phyloP scores from a whole-genome alignment of 768 basidiomycete species.

The Lentinula sp. region DNA sequence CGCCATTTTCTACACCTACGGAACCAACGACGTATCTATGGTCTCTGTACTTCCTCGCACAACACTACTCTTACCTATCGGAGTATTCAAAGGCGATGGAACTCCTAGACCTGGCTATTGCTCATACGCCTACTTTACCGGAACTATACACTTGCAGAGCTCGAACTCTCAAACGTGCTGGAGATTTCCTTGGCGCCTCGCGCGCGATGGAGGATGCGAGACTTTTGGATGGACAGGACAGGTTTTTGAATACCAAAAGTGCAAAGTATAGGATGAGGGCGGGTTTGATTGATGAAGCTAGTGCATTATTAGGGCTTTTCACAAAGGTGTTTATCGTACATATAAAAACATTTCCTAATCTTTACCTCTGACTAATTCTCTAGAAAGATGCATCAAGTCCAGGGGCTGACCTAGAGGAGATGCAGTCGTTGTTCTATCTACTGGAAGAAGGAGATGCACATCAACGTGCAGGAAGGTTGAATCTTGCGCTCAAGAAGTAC shows the following conservation, averaged over 20 bases:
- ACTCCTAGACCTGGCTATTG: slow-evolving; percentile 58
- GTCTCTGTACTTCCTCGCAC: slow-evolving; percentile 93
- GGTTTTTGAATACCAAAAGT: slow-evolving; percentile 90
- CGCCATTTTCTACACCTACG: slow-evolving; percentile 18
- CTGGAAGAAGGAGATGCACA: slow-evolving; percentile 77
- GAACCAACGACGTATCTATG: slow-evolving; percentile 87
- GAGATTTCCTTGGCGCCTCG: slow-evolving; percentile 75
- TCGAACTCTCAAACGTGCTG: slow-evolving; percentile 79
- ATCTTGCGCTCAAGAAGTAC: slow-evolving; percentile 83
- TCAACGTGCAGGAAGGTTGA: slow-evolving; percentile 54
- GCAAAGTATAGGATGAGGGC: slow-evolving; percentile 88
- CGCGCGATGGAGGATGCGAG: slow-evolving; percentile 75
- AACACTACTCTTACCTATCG: slow-evolving; percentile 72
- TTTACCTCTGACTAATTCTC: slow-evolving; percentile 1
- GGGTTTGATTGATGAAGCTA: slow-evolving; percentile 74
- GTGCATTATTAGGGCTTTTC: slow-evolving; percentile 72
- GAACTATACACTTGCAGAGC: slow-evolving; percentile 82
- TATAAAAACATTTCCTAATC: neutral
- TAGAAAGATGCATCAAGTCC: slow-evolving; percentile 84
- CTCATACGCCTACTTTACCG: slow-evolving; percentile 90
- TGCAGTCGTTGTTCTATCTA: slow-evolving; percentile 91
- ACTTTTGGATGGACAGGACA: slow-evolving; percentile 85
- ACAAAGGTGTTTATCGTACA: slow-evolving; percentile 62
- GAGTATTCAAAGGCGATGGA: slow-evolving; percentile 48
- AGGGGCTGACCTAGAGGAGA: slow-evolving; percentile 81